A percentile compares a stretch with the other conserved stretches of the same genome.
Conservation (phyloP, 805 yeast species). For the Kazachstania kunashirensis region DNA sequence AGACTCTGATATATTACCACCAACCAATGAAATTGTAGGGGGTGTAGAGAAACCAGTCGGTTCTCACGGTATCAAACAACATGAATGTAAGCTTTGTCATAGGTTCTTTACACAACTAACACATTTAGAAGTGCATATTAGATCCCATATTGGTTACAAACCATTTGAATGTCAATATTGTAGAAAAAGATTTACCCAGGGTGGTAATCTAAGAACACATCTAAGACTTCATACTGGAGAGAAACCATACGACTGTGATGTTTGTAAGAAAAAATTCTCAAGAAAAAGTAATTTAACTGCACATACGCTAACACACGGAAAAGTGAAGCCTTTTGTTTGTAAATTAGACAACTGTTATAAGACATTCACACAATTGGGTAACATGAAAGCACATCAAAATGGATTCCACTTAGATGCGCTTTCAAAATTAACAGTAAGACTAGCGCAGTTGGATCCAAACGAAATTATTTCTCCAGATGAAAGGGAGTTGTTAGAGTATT, state of each 20-base stretch:
- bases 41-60: conserved; percentile 61
- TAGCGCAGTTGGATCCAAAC: conserved; percentile 52
- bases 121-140: conserved; percentile 78
- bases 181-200: conserved; percentile 77
- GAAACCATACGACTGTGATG: conserved; percentile 73
- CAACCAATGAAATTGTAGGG: conserved; percentile 60
- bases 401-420: conserved; percentile 70
- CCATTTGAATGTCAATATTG: conserved; percentile 77
- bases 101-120: conserved; percentile 80
- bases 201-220: conserved; percentile 83
- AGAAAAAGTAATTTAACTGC: conserved; percentile 90
- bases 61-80: conserved; percentile 37
- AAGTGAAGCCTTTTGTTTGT: conserved; percentile 69
- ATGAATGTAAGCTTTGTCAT: conserved; percentile 66
- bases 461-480: conserved; percentile 49
- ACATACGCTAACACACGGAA: conserved; percentile 72
- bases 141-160: conserved; percentile 79
- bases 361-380: conserved; percentile 85
- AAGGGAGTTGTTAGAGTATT: conserved; percentile 60
- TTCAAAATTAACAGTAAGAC: conserved; percentile 50
- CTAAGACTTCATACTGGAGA: conserved; percentile 83
- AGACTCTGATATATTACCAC: conserved; percentile 42
- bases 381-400: conserved; percentile 89
- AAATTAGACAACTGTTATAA: conserved; percentile 73
- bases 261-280: conserved; percentile 70